Percentiles rank a stretch among this genome's conserved stretches.
These are phyloP conservation scores for Colletotrichum kahawae DNA, from an alignment of 2,329 filamentous ascomycete genomes.

Conservation along the genomic window DNA sequence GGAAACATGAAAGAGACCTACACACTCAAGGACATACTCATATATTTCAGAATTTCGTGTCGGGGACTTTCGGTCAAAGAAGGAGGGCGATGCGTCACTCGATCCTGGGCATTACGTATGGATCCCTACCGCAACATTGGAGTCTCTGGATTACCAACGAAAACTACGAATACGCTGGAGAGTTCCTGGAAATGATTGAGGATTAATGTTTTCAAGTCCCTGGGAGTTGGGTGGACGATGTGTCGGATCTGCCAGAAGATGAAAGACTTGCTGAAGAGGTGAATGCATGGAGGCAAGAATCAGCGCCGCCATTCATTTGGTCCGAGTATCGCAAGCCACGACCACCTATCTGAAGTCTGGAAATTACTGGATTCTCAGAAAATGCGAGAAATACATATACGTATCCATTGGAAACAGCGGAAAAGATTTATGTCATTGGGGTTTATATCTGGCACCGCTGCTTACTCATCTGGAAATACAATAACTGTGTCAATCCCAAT, in stretches of 20 bases:
- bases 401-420: too few relatives aligned
- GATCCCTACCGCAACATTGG: neutral
- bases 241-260: too few relatives aligned
- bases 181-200: accelerated
- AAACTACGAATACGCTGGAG: neutral
- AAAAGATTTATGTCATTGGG: too few relatives aligned
- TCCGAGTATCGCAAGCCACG: neutral
- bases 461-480: too few relatives aligned
- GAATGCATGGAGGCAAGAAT: accelerated
- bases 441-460: too few relatives aligned
- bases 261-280: neutral
- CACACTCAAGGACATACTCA: accelerated
- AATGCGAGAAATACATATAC: too few relatives aligned
- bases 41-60: neutral
- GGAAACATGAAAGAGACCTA: neutral
- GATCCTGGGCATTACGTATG: neutral
- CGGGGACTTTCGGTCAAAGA: too few relatives aligned
- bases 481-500: too few relatives aligned
- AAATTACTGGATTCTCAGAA: too few relatives aligned
- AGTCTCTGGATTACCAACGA: neutral
- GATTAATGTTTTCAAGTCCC: too few relatives aligned
- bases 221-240: neutral
- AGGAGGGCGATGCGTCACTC: too few relatives aligned
- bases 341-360: neutral
- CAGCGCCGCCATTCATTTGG: neutral